Base-by-base conservation (phyloP, 352 stramenopile species). In the Phytophthora fragariae region DNA sequence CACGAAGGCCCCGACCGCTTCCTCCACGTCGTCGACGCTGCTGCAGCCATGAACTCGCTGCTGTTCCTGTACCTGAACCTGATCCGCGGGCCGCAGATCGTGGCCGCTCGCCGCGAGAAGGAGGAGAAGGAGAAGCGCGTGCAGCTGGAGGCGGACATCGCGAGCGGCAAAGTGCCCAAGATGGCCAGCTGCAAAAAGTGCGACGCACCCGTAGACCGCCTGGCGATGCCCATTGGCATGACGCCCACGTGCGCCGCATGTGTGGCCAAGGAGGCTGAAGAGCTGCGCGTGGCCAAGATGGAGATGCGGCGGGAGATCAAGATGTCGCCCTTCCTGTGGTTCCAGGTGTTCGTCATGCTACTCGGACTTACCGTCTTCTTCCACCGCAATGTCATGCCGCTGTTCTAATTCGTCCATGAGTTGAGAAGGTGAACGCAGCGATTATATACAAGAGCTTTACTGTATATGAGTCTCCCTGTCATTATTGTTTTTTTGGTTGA, bases 31-130 rank as follows among this genome's bases (percentile, higher is more conserved):
- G n/a, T 21, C 17, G 9, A 29, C 12, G 14, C 15, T 41, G 12
- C 29, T 17, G 6, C 14, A 49, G 46, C 58, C 24, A 94, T 94
- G 88, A 94, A 94, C 80, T 90, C 83, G 65, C 69, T 94, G 44
- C 73, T 94, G 33, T 80, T 93, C 67, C 77, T 94, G 70, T 94
- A 94, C 74, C 75, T 94, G 49, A 92, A 89, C 74, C 65, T 92
- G 15, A 73, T 94, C 65, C 88, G 88, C 62, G 88, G 85, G 0
- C 88, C 88, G 52, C 83, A 81, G 57, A 70, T 94, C 31, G 68
- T 84, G 62, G 74, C 71, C 33, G 80, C 86, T 65, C 73, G 82
- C 27, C 73, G 64, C 12, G 66, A 82, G 69, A 82, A 90, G 72
- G 81, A 91, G 60, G 83, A 91, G 52, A 79, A 76, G 44, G 85